Evolutionary conservation across 441 rosid genomes (phyloP).

Genomic region (Populus trichocarpa): DNA sequence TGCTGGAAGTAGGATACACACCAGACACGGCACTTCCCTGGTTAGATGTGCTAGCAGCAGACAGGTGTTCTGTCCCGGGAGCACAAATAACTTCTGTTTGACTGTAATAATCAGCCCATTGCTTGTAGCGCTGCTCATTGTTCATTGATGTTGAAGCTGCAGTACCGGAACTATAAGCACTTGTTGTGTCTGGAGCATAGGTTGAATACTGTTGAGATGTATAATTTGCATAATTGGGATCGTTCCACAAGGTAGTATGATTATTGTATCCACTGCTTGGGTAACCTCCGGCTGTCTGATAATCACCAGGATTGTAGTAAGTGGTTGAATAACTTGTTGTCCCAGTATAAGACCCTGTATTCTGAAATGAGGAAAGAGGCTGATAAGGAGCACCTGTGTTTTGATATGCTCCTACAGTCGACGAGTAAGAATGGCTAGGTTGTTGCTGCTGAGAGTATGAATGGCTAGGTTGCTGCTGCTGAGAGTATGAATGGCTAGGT

Average conservation of each 20-base stretch:
- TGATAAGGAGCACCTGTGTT: conserved; percentile 97
- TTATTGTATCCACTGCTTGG: conserved; percentile 69
- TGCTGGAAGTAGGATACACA: conserved; percentile 55
- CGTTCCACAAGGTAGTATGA: conserved; percentile 63
- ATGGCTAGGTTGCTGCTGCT: conserved; percentile 39
- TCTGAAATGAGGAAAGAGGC: conserved; percentile 88
- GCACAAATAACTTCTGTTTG: conserved; percentile 97
- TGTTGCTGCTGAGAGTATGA: conserved; percentile 48
- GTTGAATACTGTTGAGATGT: conserved; percentile 64
- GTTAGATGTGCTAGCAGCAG: conserved; percentile 50
- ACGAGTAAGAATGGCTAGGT: conserved; percentile 70
- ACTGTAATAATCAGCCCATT: conserved; percentile 85
- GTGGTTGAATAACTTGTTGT: conserved; percentile 94
- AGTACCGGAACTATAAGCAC: conserved; percentile 50
- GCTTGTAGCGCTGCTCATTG: conserved; percentile 76
- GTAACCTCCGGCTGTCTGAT: conserved; percentile 98
- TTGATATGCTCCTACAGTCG: conserved; percentile 92
- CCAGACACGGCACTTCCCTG: conserved; percentile 55
- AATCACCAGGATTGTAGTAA: conserved; percentile 99
- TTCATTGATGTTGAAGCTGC: conserved; percentile 55
- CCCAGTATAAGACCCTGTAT: conserved; percentile 99
- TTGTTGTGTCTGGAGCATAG: conserved; percentile 50
- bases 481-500: conserved; percentile 63
- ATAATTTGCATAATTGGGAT: conserved; percentile 64
- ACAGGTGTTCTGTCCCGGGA: conserved; percentile 87